A percentile compares a stretch with the other conserved stretches of the same genome.
Conservation (phyloP, 371 early-diverging fungal genomes). For the Mucor mucedo region DNA sequence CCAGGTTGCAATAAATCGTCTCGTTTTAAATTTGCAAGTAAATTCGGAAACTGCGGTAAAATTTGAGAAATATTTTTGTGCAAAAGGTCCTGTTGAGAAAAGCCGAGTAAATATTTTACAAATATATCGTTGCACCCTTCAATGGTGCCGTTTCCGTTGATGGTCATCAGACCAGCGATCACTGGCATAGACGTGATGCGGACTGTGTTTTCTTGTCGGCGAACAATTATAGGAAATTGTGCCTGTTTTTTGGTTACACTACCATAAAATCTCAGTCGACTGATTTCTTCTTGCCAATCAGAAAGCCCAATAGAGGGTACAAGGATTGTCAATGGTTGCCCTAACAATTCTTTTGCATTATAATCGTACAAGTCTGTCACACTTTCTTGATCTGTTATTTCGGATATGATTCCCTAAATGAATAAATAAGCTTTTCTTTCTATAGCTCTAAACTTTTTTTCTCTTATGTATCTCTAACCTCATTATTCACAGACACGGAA, state of each 20-base stretch:
- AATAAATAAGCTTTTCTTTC: neutral
- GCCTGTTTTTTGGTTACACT: conserved; percentile 60
- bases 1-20: conserved; percentile 45
- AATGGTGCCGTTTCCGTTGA: conserved; percentile 57
- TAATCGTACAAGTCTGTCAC: conserved; percentile 64
- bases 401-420: conserved; percentile 55
- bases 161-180: conserved; percentile 72
- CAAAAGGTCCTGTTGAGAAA: conserved; percentile 58
- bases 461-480: conserved; percentile 24
- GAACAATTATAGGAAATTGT: conserved; percentile 65
- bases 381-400: conserved; percentile 48
- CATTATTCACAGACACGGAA: conserved; percentile 32
- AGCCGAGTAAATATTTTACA: conserved; percentile 72
- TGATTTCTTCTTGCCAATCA: conserved; percentile 39
- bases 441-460: neutral
- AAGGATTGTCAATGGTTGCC: conserved; percentile 43
- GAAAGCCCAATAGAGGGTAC: conserved; percentile 4
- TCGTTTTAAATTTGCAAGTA: conserved; percentile 47
- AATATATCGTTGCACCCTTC: conserved; percentile 70
- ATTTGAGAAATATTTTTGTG: conserved; percentile 53
- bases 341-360: conserved; percentile 50
- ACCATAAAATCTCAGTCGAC: conserved; percentile 64
- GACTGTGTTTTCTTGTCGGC: conserved; percentile 36
- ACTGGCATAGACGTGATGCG: conserved; percentile 71
- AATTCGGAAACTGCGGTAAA: conserved; percentile 64